Conservation (phyloP, 371 early-diverging fungal genomes). For the Mortierella sp. region DNA sequence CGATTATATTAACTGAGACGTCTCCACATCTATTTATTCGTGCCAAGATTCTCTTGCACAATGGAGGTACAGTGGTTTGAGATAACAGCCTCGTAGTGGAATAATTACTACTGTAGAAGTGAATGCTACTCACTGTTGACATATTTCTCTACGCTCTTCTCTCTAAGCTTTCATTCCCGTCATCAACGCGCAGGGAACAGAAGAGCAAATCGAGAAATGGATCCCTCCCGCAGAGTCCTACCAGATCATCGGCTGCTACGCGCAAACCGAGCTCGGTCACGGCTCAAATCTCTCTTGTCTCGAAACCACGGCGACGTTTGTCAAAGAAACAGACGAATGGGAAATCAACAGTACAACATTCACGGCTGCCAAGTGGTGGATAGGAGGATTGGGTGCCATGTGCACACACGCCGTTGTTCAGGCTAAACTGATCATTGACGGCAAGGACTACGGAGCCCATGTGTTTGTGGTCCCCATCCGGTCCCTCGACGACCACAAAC, state of each 20-base stretch:
- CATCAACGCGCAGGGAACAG: conserved; percentile 76
- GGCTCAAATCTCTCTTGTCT: conserved; percentile 83
- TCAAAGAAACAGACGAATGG: conserved; percentile 83
- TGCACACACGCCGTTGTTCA: conserved; percentile 86
- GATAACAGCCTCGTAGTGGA: no score
- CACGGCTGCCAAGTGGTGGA: conserved; percentile 90
- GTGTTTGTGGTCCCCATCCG: conserved; percentile 90
- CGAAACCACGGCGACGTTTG: conserved; percentile 91
- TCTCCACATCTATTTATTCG: not conserved
- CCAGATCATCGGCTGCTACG: conserved; percentile 88
- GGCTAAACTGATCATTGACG: conserved; percentile 82
- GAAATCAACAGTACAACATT: conserved; percentile 87
- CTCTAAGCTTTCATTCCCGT: conserved; percentile 82
- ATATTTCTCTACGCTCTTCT: not conserved
- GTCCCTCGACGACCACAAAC: conserved; percentile 74
- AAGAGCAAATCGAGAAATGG: conserved; percentile 84
- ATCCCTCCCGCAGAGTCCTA: conserved; percentile 77
- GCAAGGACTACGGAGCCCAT: conserved; percentile 83
- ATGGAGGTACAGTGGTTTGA: conserved; percentile 41
- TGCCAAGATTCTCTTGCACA: conserved; percentile 35
- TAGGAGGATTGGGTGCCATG: conserved; percentile 74
- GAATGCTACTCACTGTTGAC: no score
- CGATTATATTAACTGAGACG: no score
- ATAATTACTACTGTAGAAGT: no score
- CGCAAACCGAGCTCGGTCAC: conserved; percentile 77